phyloP scores from a whole-genome alignment of 176 grass and related monocot genomes.

The Phragmites australis region DNA sequence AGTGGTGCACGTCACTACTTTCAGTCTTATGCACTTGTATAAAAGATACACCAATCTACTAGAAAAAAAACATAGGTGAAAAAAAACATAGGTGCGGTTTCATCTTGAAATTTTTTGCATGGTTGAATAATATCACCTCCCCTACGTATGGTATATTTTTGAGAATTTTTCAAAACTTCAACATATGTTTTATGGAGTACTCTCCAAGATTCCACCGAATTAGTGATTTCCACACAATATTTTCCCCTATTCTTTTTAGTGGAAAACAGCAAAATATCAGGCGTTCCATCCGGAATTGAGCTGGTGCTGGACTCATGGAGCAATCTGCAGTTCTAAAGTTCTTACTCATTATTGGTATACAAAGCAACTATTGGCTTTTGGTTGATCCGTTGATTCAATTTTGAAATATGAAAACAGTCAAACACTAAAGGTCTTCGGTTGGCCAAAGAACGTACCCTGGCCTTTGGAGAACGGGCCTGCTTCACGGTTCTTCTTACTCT shows the following conservation, averaged over 20 bases:
- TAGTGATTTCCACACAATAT: neutral
- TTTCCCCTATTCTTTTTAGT: neutral
- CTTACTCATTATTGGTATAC: neutral
- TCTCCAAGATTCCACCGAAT: neutral
- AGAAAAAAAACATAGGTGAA: neutral
- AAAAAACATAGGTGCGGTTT: neutral
- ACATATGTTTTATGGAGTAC: neutral
- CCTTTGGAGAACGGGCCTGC: conserved; percentile 40
- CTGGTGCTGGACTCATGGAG: neutral
- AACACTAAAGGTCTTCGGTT: neutral
- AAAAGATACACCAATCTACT: conserved; percentile 15
- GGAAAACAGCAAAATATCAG: neutral
- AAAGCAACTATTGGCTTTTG: conserved; percentile 9
- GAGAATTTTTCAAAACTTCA: neutral
- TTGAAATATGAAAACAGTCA: neutral
- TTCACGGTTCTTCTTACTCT: conserved; percentile 58
- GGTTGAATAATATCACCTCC: neutral
- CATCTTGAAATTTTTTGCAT: neutral
- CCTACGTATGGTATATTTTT: neutral
- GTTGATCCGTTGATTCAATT: neutral
- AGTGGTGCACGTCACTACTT: neutral
- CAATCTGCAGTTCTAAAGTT: conserved; percentile 1
- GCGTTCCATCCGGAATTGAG: neutral
- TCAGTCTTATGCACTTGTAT: neutral
- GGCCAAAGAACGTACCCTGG: conserved; percentile 46